Percentiles rank a stretch among this genome's conserved stretches.
phyloP scores from a whole-genome alignment of 805 yeast species.

The Nakazawaea anatomiae region DNA sequence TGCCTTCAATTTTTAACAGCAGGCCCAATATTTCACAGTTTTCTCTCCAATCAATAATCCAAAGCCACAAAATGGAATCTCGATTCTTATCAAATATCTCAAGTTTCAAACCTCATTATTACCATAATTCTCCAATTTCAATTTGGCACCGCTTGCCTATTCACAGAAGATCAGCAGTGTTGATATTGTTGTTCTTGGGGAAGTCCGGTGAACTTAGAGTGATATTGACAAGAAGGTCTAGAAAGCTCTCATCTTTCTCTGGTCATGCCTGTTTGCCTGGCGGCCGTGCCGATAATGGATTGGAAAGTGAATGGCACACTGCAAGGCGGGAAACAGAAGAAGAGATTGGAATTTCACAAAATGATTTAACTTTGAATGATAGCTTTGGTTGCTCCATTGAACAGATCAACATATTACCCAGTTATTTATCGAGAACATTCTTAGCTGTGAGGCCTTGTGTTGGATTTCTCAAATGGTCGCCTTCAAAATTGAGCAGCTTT shows the following conservation, averaged over 20 bases:
- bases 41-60: conserved; percentile 10
- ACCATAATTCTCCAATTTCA: conserved; percentile 25
- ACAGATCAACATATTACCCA: conserved; percentile 59
- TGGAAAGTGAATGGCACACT: conserved; percentile 63
- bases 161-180: conserved; percentile 70
- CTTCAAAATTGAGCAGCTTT: conserved; percentile 18
- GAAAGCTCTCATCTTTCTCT: conserved; percentile 63
- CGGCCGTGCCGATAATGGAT: conserved; percentile 73
- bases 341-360: conserved; percentile 69
- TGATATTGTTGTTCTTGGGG: conserved; percentile 69
- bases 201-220: conserved; percentile 71
- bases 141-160: conserved; percentile 66
- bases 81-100: conserved; percentile 27
- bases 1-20: conserved; percentile 4
- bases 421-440: conserved; percentile 76
- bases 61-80: conserved; percentile 26
- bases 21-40: conserved; percentile 8
- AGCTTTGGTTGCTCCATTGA: conserved; percentile 55
- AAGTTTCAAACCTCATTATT: conserved; percentile 27
- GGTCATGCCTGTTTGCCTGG: conserved; percentile 95
- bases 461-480: conserved; percentile 48
- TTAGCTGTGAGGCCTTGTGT: conserved; percentile 80
- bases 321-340: conserved; percentile 83
- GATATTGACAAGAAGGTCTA: conserved; percentile 71
- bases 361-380: conserved; percentile 35